These are phyloP conservation scores for Akebia trifoliata DNA, from an alignment of 164 flowering plant species.

Conservation along the genomic window DNA sequence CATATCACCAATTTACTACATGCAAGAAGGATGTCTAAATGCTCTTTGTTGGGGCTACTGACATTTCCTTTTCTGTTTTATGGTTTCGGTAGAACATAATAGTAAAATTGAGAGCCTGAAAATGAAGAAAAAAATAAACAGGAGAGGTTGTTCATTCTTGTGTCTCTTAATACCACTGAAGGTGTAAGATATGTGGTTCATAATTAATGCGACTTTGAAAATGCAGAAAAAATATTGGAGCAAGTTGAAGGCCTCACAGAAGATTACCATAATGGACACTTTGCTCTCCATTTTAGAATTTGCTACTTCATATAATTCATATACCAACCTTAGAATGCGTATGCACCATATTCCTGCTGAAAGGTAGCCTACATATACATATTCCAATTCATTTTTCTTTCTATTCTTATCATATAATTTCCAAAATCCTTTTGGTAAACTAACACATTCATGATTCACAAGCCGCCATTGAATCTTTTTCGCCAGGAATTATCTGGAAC, in stretches of 20 bases:
- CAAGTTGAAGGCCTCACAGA: slow-evolving; percentile 67
- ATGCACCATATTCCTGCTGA: slow-evolving; percentile 83
- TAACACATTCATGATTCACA: slow-evolving; percentile 30
- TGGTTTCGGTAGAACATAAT: no score
- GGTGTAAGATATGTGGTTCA: not conserved
- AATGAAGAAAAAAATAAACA: not conserved
- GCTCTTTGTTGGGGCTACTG: no score
- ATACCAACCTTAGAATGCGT: slow-evolving; percentile 74
- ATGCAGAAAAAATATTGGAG: slow-evolving; percentile 93
- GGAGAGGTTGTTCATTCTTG: not conserved
- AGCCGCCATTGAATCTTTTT: slow-evolving; percentile 94
- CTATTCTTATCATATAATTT: not conserved
- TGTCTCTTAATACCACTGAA: not conserved
- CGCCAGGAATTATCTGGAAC: slow-evolving; percentile 94
- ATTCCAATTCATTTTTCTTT: not conserved
- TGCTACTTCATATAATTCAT: slow-evolving; percentile 91
- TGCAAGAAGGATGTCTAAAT: no score
- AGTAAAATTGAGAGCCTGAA: no score
- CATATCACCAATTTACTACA: no score
- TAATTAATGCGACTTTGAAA: slow-evolving; percentile 1
- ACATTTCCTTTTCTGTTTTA: no score
- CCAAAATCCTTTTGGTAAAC: slow-evolving; percentile 1
- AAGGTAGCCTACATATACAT: slow-evolving; percentile 39
- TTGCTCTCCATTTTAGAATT: slow-evolving; percentile 79
- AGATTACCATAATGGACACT: slow-evolving; percentile 79